A percentile compares a stretch with the other conserved stretches of the same genome.
Conservation (phyloP, 83 land plant species). For the Diphasiastrum complanatum region DNA sequence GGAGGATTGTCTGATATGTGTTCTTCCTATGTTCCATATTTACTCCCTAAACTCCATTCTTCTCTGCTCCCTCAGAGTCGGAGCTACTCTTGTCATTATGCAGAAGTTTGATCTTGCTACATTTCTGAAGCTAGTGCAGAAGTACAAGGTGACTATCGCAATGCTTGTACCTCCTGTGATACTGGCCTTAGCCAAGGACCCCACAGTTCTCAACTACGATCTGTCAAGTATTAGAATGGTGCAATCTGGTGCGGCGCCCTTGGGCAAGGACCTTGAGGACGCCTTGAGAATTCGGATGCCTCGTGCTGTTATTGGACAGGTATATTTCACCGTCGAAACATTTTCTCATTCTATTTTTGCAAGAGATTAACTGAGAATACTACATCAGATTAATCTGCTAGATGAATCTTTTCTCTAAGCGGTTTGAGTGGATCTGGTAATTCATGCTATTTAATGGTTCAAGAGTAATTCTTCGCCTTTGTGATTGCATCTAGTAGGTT, state of each 20-base stretch:
- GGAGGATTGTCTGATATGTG: slow-evolving; percentile 63
- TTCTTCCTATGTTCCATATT: slow-evolving; percentile 76
- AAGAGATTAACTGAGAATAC: background rate
- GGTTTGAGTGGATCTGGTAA: too few species aligned
- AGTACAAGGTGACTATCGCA: slow-evolving; percentile 58
- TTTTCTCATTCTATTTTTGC: background rate
- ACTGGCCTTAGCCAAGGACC: slow-evolving; percentile 56
- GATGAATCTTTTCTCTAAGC: too few species aligned
- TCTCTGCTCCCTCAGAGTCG: slow-evolving; percentile 63
- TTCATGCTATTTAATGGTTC: too few species aligned
- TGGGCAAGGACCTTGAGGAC: slow-evolving; percentile 88
- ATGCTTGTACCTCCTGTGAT: slow-evolving; percentile 86
- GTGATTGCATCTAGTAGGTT: too few species aligned
- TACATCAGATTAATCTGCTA: too few species aligned
- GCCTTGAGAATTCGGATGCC: slow-evolving; percentile 60
- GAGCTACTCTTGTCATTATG: slow-evolving; percentile 66
- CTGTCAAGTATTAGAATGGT: slow-evolving; percentile 58
- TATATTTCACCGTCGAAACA: background rate
- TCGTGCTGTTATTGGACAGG: slow-evolving; percentile 64
- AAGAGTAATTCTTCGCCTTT: too few species aligned
- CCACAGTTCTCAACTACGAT: slow-evolving; percentile 46
- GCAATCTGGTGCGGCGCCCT: slow-evolving; percentile 88
- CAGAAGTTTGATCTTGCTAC: slow-evolving; percentile 53
- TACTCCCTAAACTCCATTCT: slow-evolving; percentile 78
- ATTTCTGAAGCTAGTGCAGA: slow-evolving; percentile 56